Base-by-base conservation (phyloP, 257 asterid genomes). In the Nicotiana obtusifolia region DNA sequence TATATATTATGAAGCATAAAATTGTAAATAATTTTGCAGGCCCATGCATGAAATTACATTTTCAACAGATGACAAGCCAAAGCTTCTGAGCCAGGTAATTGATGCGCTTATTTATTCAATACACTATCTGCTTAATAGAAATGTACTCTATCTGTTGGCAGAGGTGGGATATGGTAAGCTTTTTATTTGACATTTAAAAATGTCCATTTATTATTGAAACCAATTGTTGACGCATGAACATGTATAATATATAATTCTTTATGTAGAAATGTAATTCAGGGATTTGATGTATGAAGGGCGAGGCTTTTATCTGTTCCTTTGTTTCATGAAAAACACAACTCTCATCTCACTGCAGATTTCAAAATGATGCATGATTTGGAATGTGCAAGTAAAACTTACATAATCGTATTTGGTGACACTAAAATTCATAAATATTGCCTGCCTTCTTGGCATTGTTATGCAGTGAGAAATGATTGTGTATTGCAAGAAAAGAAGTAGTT, bases 1-100 rank as follows among this genome's bases (percentile, higher is more conserved):
- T 73, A 73, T 41, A 41, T 9, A 41, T 41, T 41, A 41, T 47
- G 78, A 47, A 47, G 24, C 33, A 5, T 73, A 22, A 73, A 73
- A 73, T 73, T 78, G 13, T 59, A 11, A 78, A 73, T 73, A 71
- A 81, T 80, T 77, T 76, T 87, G 90, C 90, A 96, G 99, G 95
- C 93, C 98, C 81, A 92, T 94, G 97, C 99, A 96, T 87, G 99
- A 96, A 88, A 96, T 96, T 86, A 96, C 99, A 30, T 93, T 92
- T 87, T 96, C 99, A 84, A 89, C 90, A 10, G 92, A 89, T 69
- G 98, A 96, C 92, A 94, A 90, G 86, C 99, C 97, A 73, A 96
- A 96, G 87, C 95, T 96, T 86, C 98, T 96, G 78, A 96, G 98
- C 88, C 97, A 92, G 98, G 98, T 96, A 83, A 59, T 75, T 77